Conservation (phyloP, 73 alveolate species). For the Paramecium caudatum region DNA sequence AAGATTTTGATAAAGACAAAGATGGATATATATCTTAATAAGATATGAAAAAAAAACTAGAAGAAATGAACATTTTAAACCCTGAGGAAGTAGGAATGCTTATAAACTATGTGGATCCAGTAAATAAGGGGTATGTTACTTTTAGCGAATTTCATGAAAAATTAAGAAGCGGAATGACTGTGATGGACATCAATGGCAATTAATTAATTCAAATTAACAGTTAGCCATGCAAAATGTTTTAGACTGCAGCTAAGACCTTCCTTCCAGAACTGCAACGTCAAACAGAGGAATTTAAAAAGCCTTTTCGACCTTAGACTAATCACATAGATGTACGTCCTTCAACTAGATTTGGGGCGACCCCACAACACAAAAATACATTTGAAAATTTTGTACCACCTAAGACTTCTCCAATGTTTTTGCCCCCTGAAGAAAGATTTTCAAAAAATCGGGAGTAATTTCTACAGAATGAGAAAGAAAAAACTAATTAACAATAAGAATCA, state of each 20-base stretch:
- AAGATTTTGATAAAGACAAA: slow-evolving; percentile 76
- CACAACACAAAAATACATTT: slow-evolving; percentile 76
- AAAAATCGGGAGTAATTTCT: slow-evolving; percentile 24
- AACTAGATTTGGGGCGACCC: slow-evolving; percentile 81
- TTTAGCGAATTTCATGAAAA: slow-evolving; percentile 75
- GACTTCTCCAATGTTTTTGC: slow-evolving; percentile 65
- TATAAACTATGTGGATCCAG: slow-evolving; percentile 76
- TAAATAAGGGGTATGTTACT: slow-evolving; percentile 73
- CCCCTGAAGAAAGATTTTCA: slow-evolving; percentile 40
- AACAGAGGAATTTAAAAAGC: slow-evolving; percentile 60
- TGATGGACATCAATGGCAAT: slow-evolving; percentile 61
- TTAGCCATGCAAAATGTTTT: slow-evolving; percentile 64
- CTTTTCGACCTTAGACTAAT: slow-evolving; percentile 72
- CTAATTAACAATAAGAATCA: background rate
- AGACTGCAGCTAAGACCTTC: slow-evolving; percentile 43
- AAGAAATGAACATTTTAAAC: slow-evolving; percentile 66
- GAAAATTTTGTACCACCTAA: slow-evolving; percentile 61
- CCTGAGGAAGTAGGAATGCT: slow-evolving; percentile 51
- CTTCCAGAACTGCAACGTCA: slow-evolving; percentile 54
- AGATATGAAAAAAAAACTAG: slow-evolving; percentile 72
- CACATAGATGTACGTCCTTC: slow-evolving; percentile 32
- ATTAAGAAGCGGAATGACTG: slow-evolving; percentile 74
- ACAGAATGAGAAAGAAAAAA: background rate
- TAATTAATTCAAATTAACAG: slow-evolving; percentile 52
- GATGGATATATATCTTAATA: slow-evolving; percentile 79